Evolutionary conservation across 331 rosid species (phyloP), one percentile per base, ranked within the genome.

Genomic region (Spiraea crenata): DNA sequence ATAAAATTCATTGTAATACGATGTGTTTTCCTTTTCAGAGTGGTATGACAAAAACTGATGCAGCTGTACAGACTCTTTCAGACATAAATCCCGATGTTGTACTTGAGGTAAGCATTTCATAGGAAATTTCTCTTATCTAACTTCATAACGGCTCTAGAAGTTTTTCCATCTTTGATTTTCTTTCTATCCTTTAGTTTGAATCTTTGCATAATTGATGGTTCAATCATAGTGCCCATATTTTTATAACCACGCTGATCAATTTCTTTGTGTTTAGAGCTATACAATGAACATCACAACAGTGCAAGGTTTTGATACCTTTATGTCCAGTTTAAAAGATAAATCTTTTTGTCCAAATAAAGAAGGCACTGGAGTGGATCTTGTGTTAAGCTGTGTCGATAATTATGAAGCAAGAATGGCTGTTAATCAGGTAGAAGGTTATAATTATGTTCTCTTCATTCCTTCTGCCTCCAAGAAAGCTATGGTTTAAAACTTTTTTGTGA

Each of bases 401-500:
- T 95, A 95, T 75, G 99, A 95, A 91, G 99, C 99, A 66, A 85
- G 99, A 84, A 95, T 95, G 99, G 97, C 93, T 75, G 97, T 95
- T 79, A 95, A 95, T 79, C 99, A 95, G 98, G 98, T 89, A 82
- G 51, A 52, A 46, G 6, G 34, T 74, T 64, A 45, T 66, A 57
- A 7, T 54, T 11, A 0, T 7, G 70, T 17, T 63, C 6, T 10
- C 45, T 70, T 54, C 0, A 5, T 54, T 63, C 20, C 31, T 46
- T 54, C 52, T 38, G 14, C 25, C n/a, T 12, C 34, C 12, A 61
- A 58, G 14, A 39, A 55, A 7, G 35, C 17, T 14, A 0, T 52
- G 13, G 34, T 37, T 16, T 48, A 56, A 19, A 11, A 6, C 38
- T 44, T 6, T 44, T 17, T 51, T 20, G 19, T 7, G 3, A 25